phyloP scores from a whole-genome alignment of 164 flowering plant genomes.

The grape (Vitis vinifera) region ASM3070453v1 NC_081805.1:1420501-1421000 shows the following conservation, averaged over 20 bases:
- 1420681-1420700: slow-evolving; percentile 40
- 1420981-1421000: neutral
- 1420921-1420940: neutral
- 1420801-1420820: slow-evolving; percentile 49
- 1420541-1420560: slow-evolving; percentile 93
- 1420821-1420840: slow-evolving; percentile 47
- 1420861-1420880: slow-evolving; percentile 45
- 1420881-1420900: slow-evolving; percentile 5
- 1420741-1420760: slow-evolving; percentile 46
- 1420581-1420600: slow-evolving; percentile 85
- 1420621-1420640: slow-evolving; percentile 84
- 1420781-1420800: slow-evolving; percentile 71
- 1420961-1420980: neutral
- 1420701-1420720: slow-evolving; percentile 42
- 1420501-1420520: slow-evolving; percentile 66
- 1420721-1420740: slow-evolving; percentile 36
- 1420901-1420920: neutral
- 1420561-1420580: slow-evolving; percentile 55
- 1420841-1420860: slow-evolving; percentile 45
- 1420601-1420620: slow-evolving; percentile 87
- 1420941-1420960: neutral
- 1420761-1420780: slow-evolving; percentile 81
- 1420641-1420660: slow-evolving; percentile 73
- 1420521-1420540: slow-evolving; percentile 80
- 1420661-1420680: slow-evolving; percentile 77